Evolutionary conservation across 108 stramenopile species (phyloP), one percentile per base, ranked within the genome.

Genomic region (Cyclotella atomus): DNA sequence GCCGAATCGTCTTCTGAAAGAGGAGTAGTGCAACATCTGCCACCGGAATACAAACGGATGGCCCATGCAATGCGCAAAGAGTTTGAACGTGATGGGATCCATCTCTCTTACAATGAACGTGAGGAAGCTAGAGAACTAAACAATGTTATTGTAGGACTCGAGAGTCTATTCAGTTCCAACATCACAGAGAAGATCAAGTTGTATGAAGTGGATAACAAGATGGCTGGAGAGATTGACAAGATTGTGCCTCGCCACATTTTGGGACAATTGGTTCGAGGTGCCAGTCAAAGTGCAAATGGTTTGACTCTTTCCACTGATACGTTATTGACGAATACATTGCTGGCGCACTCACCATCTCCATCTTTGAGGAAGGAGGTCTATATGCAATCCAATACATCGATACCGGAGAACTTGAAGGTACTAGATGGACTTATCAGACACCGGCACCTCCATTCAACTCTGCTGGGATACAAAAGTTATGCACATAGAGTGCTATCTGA

Each of bases 41-140:
- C 90, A 6, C 84, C 84, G 29, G 95, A 92, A 75, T 88, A 96
- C 68, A 83, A 72, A 25, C 77, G 93, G 10, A 92, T 96, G 88
- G 85, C 87, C 27, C 35, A 43, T 3, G 62, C 92, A 46, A 77
- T 96, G 73, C 77, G 88, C 59, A 47, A 49, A 41, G 97, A 98
- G 71, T 98, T 96, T 73, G 97, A 97, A 86, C 61, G 94, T 20
- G 96, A 96, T 69, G 97, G 97, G 24, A 97, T 97, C 29, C 97
- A 97, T 75, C 73, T 98, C 21, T 64, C 88, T 4, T 85, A 85
- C 32, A 67, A 77, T 25, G 59, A 94, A 59, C 84, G 97, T 25
- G 82, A 83, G 30, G 68, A 91, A 14, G 95, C 97, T 14, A 70
- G 86, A 54, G 75, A 79, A 53, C 28, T 93, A 43, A 87, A 91